A percentile compares a stretch with the other conserved stretches of the same genome.
phyloP scores from a whole-genome alignment of 2,329 filamentous ascomycete species.

The Juglanconis juglandina region DNA sequence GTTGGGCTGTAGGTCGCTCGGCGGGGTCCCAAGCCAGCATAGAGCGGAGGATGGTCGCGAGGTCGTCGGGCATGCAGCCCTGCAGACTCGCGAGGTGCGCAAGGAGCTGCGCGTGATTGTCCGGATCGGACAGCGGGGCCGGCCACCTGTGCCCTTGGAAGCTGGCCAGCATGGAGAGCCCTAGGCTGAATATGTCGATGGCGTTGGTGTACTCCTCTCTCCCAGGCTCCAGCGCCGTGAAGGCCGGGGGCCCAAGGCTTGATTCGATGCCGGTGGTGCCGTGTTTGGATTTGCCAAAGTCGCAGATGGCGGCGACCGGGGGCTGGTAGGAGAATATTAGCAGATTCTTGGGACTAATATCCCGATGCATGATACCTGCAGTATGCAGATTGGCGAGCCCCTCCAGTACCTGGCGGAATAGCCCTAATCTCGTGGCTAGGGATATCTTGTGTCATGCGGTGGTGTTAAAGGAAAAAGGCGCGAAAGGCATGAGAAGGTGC shows the following conservation, averaged over 20 bases:
- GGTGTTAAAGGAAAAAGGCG: constrained; percentile 7
- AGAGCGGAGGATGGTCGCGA: neutral
- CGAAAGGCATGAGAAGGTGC: constrained; percentile 16
- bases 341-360: constrained; percentile 19
- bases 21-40: constrained; percentile 1
- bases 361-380: constrained; percentile 17
- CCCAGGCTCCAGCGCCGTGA: neutral
- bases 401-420: constrained; percentile 16
- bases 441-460: constrained; percentile 1
- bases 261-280: neutral
- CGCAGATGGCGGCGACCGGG: constrained; percentile 13
- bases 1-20: neutral
- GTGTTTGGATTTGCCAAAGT: constrained; percentile 11
- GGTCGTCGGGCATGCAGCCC: neutral
- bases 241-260: neutral
- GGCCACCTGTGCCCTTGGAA: neutral
- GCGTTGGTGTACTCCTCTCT: neutral
- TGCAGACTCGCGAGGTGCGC: neutral
- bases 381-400: constrained; percentile 16
- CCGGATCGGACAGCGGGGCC: neutral
- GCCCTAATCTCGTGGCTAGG: constrained; percentile 4
- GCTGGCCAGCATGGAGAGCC: neutral
- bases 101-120: neutral
- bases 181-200: constrained; percentile 3
- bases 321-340: constrained; percentile 11